Percentiles rank a stretch among this genome's conserved stretches.
Conservation (phyloP, 1,139 yeast species). For the Zygosaccharomyces pseudobailii region DNA sequence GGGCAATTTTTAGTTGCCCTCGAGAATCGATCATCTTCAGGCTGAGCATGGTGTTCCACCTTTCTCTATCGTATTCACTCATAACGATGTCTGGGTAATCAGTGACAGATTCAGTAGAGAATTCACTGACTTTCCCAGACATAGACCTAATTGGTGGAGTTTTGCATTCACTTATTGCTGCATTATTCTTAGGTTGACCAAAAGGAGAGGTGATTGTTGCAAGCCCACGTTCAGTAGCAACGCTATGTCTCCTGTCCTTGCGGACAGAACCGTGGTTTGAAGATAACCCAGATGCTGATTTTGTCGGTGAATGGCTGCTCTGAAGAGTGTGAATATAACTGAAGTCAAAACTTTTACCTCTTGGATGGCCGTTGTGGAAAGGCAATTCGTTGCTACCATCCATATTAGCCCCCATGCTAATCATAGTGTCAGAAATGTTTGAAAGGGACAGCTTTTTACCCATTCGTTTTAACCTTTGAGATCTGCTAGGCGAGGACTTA, state of each 20-base stretch:
- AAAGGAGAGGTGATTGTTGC: neutral
- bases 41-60: constrained; percentile 26
- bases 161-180: constrained; percentile 6
- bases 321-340: constrained; percentile 31
- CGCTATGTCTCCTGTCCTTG: constrained; percentile 23
- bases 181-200: neutral
- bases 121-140: constrained; percentile 11
- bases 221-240: constrained; percentile 14
- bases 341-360: constrained; percentile 30
- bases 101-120: constrained; percentile 11
- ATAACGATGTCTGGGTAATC: constrained; percentile 25
- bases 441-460: constrained; percentile 32
- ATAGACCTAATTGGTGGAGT: constrained; percentile 1
- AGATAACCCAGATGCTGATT: constrained; percentile 17
- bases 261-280: constrained; percentile 6
- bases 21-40: constrained; percentile 13
- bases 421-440: constrained; percentile 25
- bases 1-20: constrained; percentile 3
- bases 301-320: constrained; percentile 28
- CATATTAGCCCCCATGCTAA: constrained; percentile 5
- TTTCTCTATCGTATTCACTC: constrained; percentile 32
- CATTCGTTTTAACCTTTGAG: constrained; percentile 25
- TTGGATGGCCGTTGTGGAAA: constrained; percentile 16
- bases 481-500: constrained; percentile 31
- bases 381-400: constrained; percentile 8